Percentiles rank a stretch among this genome's conserved stretches.
phyloP scores from a whole-genome alignment of 2,329 filamentous ascomycete species.

The Neocucurbitaria cava region DNA sequence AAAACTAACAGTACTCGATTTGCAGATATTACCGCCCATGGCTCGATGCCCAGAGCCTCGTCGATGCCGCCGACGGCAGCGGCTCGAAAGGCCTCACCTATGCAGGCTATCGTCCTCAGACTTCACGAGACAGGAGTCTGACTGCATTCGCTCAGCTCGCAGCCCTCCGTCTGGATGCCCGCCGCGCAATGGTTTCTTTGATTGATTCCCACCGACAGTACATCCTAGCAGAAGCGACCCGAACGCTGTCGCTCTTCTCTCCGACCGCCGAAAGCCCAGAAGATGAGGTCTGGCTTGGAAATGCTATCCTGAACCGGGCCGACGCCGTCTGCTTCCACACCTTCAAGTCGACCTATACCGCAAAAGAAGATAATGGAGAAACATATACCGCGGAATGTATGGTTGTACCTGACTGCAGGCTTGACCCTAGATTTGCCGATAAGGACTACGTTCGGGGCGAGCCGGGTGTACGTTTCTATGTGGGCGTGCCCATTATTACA shows the following conservation, averaged over 20 bases:
- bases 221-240: conserved; percentile 50
- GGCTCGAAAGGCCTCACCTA: conserved; percentile 35
- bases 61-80: conserved; percentile 28
- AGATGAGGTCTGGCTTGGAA: conserved; percentile 42
- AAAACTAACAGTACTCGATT: conserved; percentile 3
- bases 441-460: conserved; percentile 34
- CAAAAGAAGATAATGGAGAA: conserved; percentile 27
- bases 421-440: conserved; percentile 32
- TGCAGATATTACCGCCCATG: conserved; percentile 45
- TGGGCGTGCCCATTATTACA: conserved; percentile 40
- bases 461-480: conserved; percentile 42
- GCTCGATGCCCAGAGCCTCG: conserved; percentile 44
- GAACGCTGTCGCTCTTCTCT: conserved; percentile 42
- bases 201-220: conserved; percentile 48
- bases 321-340: conserved; percentile 41
- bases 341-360: conserved; percentile 33
- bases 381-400: conserved; percentile 25
- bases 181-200: conserved; percentile 46
- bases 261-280: conserved; percentile 26
- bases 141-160: conserved; percentile 48
- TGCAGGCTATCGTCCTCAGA: conserved; percentile 27
- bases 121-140: conserved; percentile 37
- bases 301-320: conserved; percentile 35
- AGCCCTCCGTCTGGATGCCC: conserved; percentile 40
- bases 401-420: conserved; percentile 35